A percentile compares a stretch with the other conserved stretches of the same genome.
Evolutionary conservation across 2,329 filamentous ascomycete genomes (phyloP).

Genomic region (Diaporthe ampelina): DNA sequence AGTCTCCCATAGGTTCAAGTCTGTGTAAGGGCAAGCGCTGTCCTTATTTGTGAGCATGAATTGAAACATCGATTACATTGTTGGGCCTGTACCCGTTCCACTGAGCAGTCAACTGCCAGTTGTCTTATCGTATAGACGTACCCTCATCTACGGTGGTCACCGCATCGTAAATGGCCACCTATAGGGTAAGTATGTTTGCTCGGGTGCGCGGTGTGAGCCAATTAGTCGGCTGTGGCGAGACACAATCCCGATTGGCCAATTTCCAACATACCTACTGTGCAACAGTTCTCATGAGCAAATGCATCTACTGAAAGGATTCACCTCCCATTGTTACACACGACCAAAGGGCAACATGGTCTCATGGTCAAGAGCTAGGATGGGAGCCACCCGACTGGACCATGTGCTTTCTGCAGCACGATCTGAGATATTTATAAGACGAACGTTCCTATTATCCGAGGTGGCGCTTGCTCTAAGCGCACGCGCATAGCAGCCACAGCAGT

Average conservation of each 20-base stretch:
- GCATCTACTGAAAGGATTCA: too few species aligned
- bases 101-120: background rate
- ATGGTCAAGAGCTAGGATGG: too few species aligned
- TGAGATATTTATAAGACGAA: background rate
- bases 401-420: background rate
- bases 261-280: background rate
- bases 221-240: too few species aligned
- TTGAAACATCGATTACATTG: too few species aligned
- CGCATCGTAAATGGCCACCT: background rate
- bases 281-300: background rate
- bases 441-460: background rate
- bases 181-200: fast-evolving
- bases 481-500: background rate
- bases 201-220: background rate
- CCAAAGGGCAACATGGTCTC: background rate
- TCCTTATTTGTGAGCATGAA: background rate
- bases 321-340: too few species aligned
- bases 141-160: fast-evolving
- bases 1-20: background rate
- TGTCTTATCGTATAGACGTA: background rate
- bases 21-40: background rate
- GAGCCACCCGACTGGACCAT: background rate
- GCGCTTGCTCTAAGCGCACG: constrained; percentile 15
- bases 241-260: too few species aligned
- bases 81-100: background rate